These are phyloP conservation scores for Taphrina wiesneri DNA, from an alignment of 1,139 yeast genomes.

Conservation along the genomic window DNA sequence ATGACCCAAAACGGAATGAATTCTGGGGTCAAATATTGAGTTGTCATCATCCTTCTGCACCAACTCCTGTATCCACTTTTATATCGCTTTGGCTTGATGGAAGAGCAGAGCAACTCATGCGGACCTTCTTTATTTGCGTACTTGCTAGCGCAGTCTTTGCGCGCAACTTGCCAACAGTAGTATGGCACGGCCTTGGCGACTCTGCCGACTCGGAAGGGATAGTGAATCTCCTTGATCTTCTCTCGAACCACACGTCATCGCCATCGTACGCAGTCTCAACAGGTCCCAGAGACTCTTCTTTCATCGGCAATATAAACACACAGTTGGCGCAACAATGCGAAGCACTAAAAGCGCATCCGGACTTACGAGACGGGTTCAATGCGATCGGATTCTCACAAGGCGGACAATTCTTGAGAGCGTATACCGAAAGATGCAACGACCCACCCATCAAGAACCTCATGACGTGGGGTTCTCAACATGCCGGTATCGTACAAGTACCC, in stretches of 20 bases:
- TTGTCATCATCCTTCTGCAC: background rate
- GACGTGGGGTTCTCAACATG: conserved; percentile 81
- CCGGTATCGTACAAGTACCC: conserved; percentile 69
- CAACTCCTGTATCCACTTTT: no score
- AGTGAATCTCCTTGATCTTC: conserved; percentile 35
- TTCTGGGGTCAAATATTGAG: background rate
- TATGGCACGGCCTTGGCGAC: conserved; percentile 89
- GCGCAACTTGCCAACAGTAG: conserved; percentile 55
- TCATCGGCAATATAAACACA: conserved; percentile 62
- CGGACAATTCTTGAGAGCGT: conserved; percentile 68
- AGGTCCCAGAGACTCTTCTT: conserved; percentile 30
- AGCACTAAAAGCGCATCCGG: conserved; percentile 49
- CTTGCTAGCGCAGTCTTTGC: background rate
- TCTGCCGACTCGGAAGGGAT: conserved; percentile 65
- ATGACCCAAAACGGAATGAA: background rate
- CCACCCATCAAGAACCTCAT: conserved; percentile 58
- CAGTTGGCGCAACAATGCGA: conserved; percentile 52
- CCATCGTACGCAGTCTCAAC: conserved; percentile 24
- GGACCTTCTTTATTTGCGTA: background rate
- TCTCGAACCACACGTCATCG: conserved; percentile 19
- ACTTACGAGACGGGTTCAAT: conserved; percentile 60
- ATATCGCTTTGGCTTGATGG: no score
- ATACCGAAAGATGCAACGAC: conserved; percentile 58
- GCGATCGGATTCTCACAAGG: conserved; percentile 84
- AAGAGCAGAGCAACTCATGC: background rate